phyloP scores from a whole-genome alignment of 2,329 filamentous ascomycete genomes.

The Drechslera avenae region DNA sequence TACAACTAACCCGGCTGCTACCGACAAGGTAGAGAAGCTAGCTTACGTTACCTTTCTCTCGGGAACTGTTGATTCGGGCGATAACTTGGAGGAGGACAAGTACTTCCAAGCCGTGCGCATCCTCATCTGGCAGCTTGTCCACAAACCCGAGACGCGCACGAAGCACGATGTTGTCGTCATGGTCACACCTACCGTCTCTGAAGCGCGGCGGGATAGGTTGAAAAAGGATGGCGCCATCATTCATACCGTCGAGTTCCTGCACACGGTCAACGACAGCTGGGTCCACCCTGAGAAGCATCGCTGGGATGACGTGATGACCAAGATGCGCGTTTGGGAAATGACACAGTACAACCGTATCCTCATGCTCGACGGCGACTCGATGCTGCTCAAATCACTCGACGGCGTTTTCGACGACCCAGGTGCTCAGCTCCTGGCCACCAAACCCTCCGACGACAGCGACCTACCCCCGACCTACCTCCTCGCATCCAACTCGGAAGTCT shows the following conservation, averaged over 20 bases:
- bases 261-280: slow-evolving; percentile 23
- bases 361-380: slow-evolving; percentile 46
- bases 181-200: slow-evolving; percentile 31
- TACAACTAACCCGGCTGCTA: background rate
- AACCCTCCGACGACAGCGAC: background rate
- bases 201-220: slow-evolving; percentile 26
- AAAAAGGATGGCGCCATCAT: slow-evolving; percentile 36
- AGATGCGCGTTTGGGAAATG: slow-evolving; percentile 49
- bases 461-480: slow-evolving; percentile 43
- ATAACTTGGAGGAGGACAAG: slow-evolving; percentile 32
- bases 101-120: slow-evolving; percentile 38
- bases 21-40: slow-evolving; percentile 6
- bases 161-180: slow-evolving; percentile 35
- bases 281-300: slow-evolving; percentile 18
- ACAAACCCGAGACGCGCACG: slow-evolving; percentile 30
- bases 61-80: slow-evolving; percentile 18
- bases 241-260: slow-evolving; percentile 29
- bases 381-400: slow-evolving; percentile 39
- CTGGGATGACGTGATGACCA: slow-evolving; percentile 48
- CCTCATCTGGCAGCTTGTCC: slow-evolving; percentile 40
- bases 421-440: slow-evolving; percentile 11
- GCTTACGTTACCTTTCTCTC: slow-evolving; percentile 37
- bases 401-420: slow-evolving; percentile 45
- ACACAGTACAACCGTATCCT: slow-evolving; percentile 43
- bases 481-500: slow-evolving; percentile 41